phyloP scores from a whole-genome alignment of 768 basidiomycete genomes.

The Naganishia kalamii region DNA sequence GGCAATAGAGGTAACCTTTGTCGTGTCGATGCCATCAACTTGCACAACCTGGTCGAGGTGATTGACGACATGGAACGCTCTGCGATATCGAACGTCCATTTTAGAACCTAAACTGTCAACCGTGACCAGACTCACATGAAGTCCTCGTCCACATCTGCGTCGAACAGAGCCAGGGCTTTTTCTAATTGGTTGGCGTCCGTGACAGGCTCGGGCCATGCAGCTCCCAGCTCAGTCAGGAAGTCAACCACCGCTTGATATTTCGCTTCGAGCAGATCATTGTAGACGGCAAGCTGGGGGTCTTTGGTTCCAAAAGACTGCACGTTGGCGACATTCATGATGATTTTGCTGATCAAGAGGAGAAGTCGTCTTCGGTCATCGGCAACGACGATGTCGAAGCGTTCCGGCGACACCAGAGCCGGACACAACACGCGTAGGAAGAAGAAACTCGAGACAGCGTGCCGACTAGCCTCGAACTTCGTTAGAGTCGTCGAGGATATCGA shows the following conservation, averaged over 20 bases:
- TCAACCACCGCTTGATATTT: conserved; percentile 40
- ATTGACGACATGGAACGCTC: conserved; percentile 32
- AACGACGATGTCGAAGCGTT: conserved; percentile 72
- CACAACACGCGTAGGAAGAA: conserved; percentile 91
- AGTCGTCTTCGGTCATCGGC: conserved; percentile 66
- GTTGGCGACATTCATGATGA: conserved; percentile 88
- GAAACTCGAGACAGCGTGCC: conserved; percentile 59
- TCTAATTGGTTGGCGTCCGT: neutral
- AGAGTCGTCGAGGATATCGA: conserved; percentile 13
- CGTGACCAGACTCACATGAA: conserved; percentile 17
- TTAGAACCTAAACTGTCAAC: neutral
- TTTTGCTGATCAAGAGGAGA: conserved; percentile 78
- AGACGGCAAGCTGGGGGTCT: conserved; percentile 72
- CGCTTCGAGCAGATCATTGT: conserved; percentile 61
- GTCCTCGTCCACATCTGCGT: conserved; percentile 1
- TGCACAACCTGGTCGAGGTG: conserved; percentile 28
- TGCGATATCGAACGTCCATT: neutral
- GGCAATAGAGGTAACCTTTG: neutral
- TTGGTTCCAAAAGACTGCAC: conserved; percentile 82
- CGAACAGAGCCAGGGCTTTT: neutral
- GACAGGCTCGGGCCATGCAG: conserved; percentile 15
- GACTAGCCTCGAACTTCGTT: conserved; percentile 34
- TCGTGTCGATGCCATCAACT: conserved; percentile 19
- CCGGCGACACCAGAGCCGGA: conserved; percentile 80
- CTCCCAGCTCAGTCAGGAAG: conserved; percentile 37